Percentiles rank a stretch among this genome's conserved stretches.
Conservation (phyloP, 2,329 filamentous ascomycete genomes). For the Monilinia laxa region DNA sequence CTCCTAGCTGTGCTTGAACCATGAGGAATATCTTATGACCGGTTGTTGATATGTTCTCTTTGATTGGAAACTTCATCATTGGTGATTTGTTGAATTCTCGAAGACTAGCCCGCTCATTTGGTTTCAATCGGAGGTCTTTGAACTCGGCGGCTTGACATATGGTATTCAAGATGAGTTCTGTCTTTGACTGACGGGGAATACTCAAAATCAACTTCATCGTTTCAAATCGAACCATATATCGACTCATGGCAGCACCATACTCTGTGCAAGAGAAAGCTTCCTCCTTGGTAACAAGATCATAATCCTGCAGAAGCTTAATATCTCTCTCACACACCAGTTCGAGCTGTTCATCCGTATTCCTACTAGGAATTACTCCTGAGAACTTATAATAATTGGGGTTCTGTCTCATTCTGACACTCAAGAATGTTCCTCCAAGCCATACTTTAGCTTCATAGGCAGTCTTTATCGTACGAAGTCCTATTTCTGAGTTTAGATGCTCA, state of each 20-base stretch:
- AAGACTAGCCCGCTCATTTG: conserved; percentile 66
- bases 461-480: conserved; percentile 70
- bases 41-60: conserved; percentile 61
- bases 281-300: conserved; percentile 53
- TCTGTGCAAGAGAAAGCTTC: conserved; percentile 60
- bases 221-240: conserved; percentile 75
- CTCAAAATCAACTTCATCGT: conserved; percentile 73
- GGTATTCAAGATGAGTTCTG: conserved; percentile 66
- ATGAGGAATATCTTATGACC: conserved; percentile 76
- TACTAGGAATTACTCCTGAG: conserved; percentile 50
- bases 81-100: conserved; percentile 69
- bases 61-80: conserved; percentile 69
- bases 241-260: conserved; percentile 78
- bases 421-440: conserved; percentile 77
- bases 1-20: conserved; percentile 72
- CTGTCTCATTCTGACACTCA: conserved; percentile 69
- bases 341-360: conserved; percentile 61
- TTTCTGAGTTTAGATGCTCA: conserved; percentile 82
- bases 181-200: conserved; percentile 58
- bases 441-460: conserved; percentile 63
- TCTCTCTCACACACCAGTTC: conserved; percentile 70
- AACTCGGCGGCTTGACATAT: conserved; percentile 72
- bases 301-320: conserved; percentile 62
- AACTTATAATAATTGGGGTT: conserved; percentile 72
- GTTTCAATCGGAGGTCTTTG: conserved; percentile 67